phyloP scores from a whole-genome alignment of 179 eudicot species.

The Vitellaria paradoxa region DNA sequence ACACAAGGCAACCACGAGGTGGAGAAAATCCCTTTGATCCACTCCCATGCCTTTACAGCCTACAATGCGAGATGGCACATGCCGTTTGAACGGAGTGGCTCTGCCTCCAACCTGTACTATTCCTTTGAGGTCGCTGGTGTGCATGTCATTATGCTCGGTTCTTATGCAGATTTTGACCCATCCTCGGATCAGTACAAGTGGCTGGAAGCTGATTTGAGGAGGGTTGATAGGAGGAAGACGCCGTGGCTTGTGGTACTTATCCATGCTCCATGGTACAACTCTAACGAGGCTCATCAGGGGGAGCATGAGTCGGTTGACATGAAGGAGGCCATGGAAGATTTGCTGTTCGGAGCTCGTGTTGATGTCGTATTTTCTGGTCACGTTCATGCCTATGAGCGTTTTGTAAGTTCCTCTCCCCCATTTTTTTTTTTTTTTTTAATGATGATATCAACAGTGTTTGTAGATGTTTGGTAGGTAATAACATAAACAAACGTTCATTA shows the following conservation, averaged over 20 bases:
- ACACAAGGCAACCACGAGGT: slow-evolving; percentile 48
- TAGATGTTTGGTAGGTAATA: too few species aligned
- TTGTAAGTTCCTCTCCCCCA: slow-evolving; percentile 23
- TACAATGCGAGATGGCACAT: slow-evolving; percentile 41
- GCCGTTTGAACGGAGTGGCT: slow-evolving; percentile 40
- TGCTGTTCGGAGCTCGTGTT: slow-evolving; percentile 33
- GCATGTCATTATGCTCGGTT: slow-evolving; percentile 43
- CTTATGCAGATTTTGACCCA: slow-evolving; percentile 29
- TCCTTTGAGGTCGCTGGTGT: slow-evolving; percentile 41
- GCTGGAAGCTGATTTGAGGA: slow-evolving; percentile 32
- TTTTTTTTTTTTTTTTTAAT: too few species aligned
- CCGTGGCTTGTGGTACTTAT: slow-evolving; percentile 40
- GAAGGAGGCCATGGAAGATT: slow-evolving; percentile 35
- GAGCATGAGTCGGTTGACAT: slow-evolving; percentile 33
- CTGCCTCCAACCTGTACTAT: slow-evolving; percentile 35
- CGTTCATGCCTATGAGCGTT: slow-evolving; percentile 51
- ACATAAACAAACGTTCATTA: too few species aligned
- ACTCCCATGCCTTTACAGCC: slow-evolving; percentile 26
- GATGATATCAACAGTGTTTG: background rate
- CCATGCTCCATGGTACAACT: slow-evolving; percentile 50
- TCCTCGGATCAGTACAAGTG: slow-evolving; percentile 39
- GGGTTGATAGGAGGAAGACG: slow-evolving; percentile 32
- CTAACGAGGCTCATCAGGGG: slow-evolving; percentile 38
- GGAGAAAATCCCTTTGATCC: slow-evolving; percentile 28
- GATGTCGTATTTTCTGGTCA: slow-evolving; percentile 44